Evolutionary conservation across 306 rosid genomes (phyloP), one percentile per base, ranked within the genome.

Genomic region (Prunus davidiana): DNA sequence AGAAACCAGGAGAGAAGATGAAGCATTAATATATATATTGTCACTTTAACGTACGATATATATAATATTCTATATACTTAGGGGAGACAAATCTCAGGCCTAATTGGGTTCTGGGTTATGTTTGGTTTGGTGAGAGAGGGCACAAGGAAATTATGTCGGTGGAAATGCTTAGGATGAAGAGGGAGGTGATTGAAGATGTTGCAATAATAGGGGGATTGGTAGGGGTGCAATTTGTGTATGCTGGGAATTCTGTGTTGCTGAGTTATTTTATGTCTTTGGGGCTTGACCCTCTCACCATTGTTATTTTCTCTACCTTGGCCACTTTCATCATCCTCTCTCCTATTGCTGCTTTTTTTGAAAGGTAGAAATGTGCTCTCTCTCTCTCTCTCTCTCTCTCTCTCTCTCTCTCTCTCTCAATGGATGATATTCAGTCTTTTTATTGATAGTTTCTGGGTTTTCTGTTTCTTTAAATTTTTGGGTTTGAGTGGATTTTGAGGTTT

Each of bases 311-410:
- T 46, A 52, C 89, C 81, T 46, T 89, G 3, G 81, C 98, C 24
- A 83, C 96, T 10, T 95, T 86, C 85, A 51, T 92, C 47, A 9
- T 95, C 73, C 76, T 94, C 74, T 85, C 87, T 60, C 98, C 97
- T 16, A 32, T 85, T 30, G 91, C 98, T 63, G 24, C 83, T 81
- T 83, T 13, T 78, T 88, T 87, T 76, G 97, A 94, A 90, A 90
- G 98, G 98, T 90, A 12, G 8, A 20, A 62, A 56, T 68, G 12
- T 55, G 52, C 50, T 52, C 22, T 38, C 8, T 12, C 34, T 32
- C 34, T 30, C 32, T 30, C 32, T 30, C 32, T 32, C 38, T 34
- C 41, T 11, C 30, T 32, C 47, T 34, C 51, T 32, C 34, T 30
- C 32, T 30, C 32, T 30, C 32, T 32, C 38, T 34, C 41, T 11